phyloP scores from a whole-genome alignment of 2,329 filamentous ascomycete species.

The Fusarium continuum region DNA sequence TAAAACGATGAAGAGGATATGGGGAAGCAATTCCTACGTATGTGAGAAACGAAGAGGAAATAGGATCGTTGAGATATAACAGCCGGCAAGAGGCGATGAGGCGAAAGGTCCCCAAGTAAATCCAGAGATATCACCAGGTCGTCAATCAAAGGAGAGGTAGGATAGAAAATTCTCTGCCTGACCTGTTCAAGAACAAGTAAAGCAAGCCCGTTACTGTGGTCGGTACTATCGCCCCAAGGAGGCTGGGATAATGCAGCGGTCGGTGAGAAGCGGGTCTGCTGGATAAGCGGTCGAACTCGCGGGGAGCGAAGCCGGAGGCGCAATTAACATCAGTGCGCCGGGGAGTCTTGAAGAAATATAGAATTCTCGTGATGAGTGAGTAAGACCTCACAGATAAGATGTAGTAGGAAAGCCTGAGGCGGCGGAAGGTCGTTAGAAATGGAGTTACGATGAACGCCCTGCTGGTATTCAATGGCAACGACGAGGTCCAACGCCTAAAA shows the following conservation, averaged over 20 bases:
- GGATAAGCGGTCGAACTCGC: conserved; percentile 35
- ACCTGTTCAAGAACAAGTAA: conserved; percentile 23
- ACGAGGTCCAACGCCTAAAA: conserved; percentile 34
- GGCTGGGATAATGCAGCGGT: conserved; percentile 41
- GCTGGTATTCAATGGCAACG: conserved; percentile 41
- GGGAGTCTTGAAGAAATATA: conserved; percentile 11
- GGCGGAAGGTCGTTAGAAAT: conserved; percentile 28
- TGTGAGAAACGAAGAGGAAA: conserved; percentile 22
- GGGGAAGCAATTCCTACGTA: conserved; percentile 23
- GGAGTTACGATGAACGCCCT: conserved; percentile 37
- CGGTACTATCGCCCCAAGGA: conserved; percentile 34
- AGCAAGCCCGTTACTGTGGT: conserved; percentile 25
- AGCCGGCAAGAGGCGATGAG: conserved; percentile 27
- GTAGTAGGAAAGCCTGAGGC: conserved; percentile 29
- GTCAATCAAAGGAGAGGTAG: conserved; percentile 28
- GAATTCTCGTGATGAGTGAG: conserved; percentile 12
- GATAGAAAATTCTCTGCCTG: conserved; percentile 26
- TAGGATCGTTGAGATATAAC: conserved; percentile 20
- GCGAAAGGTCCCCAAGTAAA: conserved; percentile 28
- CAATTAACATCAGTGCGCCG: conserved; percentile 22
- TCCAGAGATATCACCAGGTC: conserved; percentile 24
- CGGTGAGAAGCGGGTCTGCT: conserved; percentile 42
- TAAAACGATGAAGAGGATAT: conserved; percentile 11
- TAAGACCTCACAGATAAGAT: conserved; percentile 13
- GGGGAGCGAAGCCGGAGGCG: conserved; percentile 33